Evolutionary conservation across 331 rosid genomes (phyloP), one percentile per base, ranked within the genome.

Genomic region (Pyrus hybrid): DNA sequence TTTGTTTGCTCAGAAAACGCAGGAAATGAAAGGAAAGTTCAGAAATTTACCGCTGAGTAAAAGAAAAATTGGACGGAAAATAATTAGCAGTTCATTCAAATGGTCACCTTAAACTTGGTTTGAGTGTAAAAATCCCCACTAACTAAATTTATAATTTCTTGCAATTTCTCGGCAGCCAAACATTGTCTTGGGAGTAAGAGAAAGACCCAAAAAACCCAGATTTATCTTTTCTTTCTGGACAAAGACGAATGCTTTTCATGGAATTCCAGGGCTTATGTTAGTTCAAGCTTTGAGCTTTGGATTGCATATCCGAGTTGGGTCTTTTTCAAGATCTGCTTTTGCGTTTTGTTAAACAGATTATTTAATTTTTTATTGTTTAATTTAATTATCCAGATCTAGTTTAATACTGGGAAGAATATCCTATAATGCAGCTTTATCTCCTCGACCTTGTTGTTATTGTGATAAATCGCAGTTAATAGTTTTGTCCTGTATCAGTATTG

Each of bases 401-500:
- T 29, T 45, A 57, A 57, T 58, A 47, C 71, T 45, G 74, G 33
- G 37, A 76, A 61, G 81, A 45, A 37, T 23, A 65, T 6, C 2
- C 11, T 51, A 37, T 37, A 37, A 35, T 35, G 41, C 13, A 6
- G 70, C 20, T 33, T 37, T 32, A 57, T 57, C 20, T 20, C 6
- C 13, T 30, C 13, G 54, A 56, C 22, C 16, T 47, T 28, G 16
- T 8, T 62, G 72, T 9, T 13, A 53, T 68, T 22, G 64, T 43
- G 41, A 47, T 73, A 54, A 37, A 45, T 47, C 66, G 35, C 63
- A 35, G 51, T 73, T 56, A 47, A 76, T 58, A 33, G 41, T 83
- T 78, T 84, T 76, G 82, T 84, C 87, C 6, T 61, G 21, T 76
- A 22, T 13, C 67, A 23, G 62, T 76, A 43, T 26, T 16, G 53